Conservation (phyloP, 164 flowering plant genomes). For the Houttuynia cordata region DNA sequence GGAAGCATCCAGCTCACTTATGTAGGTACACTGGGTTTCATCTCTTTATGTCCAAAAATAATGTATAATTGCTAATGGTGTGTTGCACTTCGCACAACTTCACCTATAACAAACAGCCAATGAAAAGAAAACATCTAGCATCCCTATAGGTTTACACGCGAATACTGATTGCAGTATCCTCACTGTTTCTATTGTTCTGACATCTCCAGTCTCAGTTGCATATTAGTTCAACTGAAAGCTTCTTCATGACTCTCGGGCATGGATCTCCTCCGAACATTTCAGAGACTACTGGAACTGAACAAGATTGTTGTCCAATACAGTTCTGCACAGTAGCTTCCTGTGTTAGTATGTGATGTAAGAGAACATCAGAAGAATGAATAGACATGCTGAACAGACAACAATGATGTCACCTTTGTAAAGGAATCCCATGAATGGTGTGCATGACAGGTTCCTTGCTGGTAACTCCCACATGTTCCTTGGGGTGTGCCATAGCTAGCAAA, state of each 20-base stretch:
- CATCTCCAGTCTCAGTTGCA: conserved; percentile 22
- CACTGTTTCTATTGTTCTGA: no score
- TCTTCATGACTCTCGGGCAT: conserved; percentile 59
- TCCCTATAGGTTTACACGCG: no score
- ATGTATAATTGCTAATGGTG: conserved; percentile 1
- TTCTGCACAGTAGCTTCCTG: conserved; percentile 28
- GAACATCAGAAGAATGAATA: conserved; percentile 8
- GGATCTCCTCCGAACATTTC: conserved; percentile 86
- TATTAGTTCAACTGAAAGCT: conserved; percentile 56
- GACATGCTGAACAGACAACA: not conserved
- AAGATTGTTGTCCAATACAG: conserved; percentile 68
- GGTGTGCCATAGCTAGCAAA: conserved; percentile 99
- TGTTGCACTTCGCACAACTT: conserved; percentile 6
- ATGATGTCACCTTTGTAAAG: conserved; percentile 46
- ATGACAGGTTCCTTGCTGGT: conserved; percentile 76
- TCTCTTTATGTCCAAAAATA: not conserved
- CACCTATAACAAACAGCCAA: not conserved
- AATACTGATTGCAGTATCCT: no score
- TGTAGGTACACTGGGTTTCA: not conserved
- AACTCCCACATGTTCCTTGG: conserved; percentile 76
- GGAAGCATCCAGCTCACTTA: not conserved
- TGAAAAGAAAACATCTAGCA: no score
- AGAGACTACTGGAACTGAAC: conserved; percentile 66
- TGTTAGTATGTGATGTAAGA: not conserved
- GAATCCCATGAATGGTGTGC: conserved; percentile 72